A percentile compares a stretch with the other conserved stretches of the same genome.
Conservation (phyloP, 768 basidiomycete species). For the Mrakia frigida region DNA sequence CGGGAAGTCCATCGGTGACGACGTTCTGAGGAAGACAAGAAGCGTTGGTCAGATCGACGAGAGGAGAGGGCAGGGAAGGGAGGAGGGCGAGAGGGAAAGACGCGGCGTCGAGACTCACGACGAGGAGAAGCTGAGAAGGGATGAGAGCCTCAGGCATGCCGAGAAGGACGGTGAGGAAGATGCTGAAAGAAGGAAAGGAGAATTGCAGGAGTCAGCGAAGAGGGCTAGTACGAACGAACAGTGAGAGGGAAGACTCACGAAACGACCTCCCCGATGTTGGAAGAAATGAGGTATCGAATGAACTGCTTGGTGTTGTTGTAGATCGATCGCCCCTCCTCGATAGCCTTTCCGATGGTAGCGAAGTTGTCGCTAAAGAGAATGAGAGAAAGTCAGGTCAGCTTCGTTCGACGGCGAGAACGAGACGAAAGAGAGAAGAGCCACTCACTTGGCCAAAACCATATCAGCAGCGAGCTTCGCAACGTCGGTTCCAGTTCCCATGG, state of each 20-base stretch:
- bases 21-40: background rate
- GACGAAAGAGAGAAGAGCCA: background rate
- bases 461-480: slow-evolving; percentile 97
- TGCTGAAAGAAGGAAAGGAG: slow-evolving; percentile 48
- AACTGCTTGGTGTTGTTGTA: slow-evolving; percentile 99
- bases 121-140: slow-evolving; percentile 96
- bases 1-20: slow-evolving; percentile 59
- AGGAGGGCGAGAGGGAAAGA: background rate
- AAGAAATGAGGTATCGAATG: slow-evolving; percentile 94
- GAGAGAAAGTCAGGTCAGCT: background rate
- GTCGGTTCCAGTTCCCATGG: slow-evolving; percentile 98
- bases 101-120: slow-evolving; percentile 42
- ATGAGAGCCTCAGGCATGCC: slow-evolving; percentile 99
- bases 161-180: slow-evolving; percentile 92
- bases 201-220: background rate
- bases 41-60: background rate
- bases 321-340: slow-evolving; percentile 94
- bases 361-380: slow-evolving; percentile 88
- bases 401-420: background rate
- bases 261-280: slow-evolving; percentile 96
- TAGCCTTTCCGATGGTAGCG: slow-evolving; percentile 89
- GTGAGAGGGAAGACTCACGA: slow-evolving; percentile 31
- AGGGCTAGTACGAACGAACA: background rate
- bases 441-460: slow-evolving; percentile 61
- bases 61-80: background rate